Evolutionary conservation across 2,329 filamentous ascomycete genomes (phyloP).

Genomic region (Chrysoporthe austroafricana): DNA sequence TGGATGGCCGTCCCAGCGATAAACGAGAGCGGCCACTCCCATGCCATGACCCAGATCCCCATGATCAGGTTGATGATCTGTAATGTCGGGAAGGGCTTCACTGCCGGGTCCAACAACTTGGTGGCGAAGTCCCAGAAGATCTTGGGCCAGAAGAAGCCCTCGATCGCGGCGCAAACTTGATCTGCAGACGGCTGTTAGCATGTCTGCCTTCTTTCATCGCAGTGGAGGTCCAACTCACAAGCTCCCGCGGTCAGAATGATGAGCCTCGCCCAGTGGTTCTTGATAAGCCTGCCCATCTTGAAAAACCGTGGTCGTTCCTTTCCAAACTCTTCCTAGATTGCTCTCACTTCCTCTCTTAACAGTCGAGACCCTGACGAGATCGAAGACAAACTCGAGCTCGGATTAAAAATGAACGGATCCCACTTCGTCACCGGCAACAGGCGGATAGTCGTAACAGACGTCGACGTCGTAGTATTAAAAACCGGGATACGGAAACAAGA

Average conservation of each 20-base stretch:
- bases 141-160: slow-evolving; percentile 98
- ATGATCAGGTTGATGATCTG: slow-evolving; percentile 89
- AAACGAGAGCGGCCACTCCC: slow-evolving; percentile 86
- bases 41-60: slow-evolving; percentile 76
- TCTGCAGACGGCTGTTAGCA: slow-evolving; percentile 55
- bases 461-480: slow-evolving; percentile 30
- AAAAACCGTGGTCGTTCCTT: slow-evolving; percentile 23
- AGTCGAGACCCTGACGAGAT: slow-evolving; percentile 6
- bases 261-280: slow-evolving; percentile 98
- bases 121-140: slow-evolving; percentile 98
- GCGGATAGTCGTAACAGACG: slow-evolving; percentile 23
- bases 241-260: slow-evolving; percentile 84
- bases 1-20: slow-evolving; percentile 80
- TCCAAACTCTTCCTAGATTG: slow-evolving; percentile 28
- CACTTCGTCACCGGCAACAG: slow-evolving; percentile 28
- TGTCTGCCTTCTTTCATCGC: neutral
- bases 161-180: slow-evolving; percentile 80
- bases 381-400: neutral
- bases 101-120: slow-evolving; percentile 81
- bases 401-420: slow-evolving; percentile 26
- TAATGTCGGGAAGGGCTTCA: slow-evolving; percentile 84
- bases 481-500: slow-evolving; percentile 34
- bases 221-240: slow-evolving; percentile 56
- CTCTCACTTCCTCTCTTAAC: slow-evolving; percentile 17
- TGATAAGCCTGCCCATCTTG: slow-evolving; percentile 95